These are phyloP conservation scores for Podospora comata DNA, from an alignment of 495 filamentous ascomycete species.

Conservation along the genomic window DNA sequence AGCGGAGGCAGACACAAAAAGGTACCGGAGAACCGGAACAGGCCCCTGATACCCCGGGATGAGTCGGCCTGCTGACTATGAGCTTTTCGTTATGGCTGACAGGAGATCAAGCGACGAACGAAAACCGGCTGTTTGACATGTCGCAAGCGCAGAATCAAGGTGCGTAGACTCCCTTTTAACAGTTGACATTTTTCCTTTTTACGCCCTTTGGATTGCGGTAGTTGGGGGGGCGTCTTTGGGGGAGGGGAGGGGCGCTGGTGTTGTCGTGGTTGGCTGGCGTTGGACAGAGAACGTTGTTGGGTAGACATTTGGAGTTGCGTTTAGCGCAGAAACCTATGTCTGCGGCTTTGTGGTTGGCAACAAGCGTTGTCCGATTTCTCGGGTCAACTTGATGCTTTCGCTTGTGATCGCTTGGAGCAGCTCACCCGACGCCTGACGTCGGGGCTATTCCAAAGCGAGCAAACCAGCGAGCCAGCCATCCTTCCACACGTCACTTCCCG, in stretches of 20 bases:
- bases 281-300: no score
- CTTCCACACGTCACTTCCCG: constrained; percentile 10
- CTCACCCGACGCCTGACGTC: constrained; percentile 21
- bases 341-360: constrained; percentile 17
- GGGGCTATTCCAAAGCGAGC: constrained; percentile 38
- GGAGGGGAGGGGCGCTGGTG: no score
- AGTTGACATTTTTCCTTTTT: constrained; percentile 8
- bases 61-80: constrained; percentile 22
- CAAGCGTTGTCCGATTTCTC: constrained; percentile 11
- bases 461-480: constrained; percentile 23
- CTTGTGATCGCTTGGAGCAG: constrained; percentile 31
- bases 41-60: constrained; percentile 5
- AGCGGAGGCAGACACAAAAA: constrained; percentile 88
- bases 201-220: background rate
- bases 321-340: constrained; percentile 10
- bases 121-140: constrained; percentile 98
- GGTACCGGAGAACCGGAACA: constrained; percentile 37
- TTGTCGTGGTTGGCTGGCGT: constrained; percentile 2
- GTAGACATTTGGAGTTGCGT: constrained; percentile 4
- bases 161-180: constrained; percentile 47
- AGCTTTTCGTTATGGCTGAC: constrained; percentile 27
- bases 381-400: constrained; percentile 23
- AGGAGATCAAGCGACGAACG: constrained; percentile 95
- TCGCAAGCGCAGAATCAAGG: constrained; percentile 97
- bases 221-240: background rate